Evolutionary conservation across 345 rosid genomes (phyloP).

Genomic region (Arabidopsis thaliana): DNA sequence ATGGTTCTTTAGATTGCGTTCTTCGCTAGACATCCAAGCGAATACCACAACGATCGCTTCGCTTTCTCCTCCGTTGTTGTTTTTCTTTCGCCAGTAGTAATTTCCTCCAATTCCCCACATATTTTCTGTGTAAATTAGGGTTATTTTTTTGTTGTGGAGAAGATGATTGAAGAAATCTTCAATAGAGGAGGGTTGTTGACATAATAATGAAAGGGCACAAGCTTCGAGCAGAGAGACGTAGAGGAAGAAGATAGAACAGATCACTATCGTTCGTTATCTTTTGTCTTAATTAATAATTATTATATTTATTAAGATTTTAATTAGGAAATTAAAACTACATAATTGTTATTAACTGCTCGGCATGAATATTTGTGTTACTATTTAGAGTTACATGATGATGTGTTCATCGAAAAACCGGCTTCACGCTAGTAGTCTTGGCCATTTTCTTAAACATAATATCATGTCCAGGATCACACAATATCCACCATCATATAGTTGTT

Average conservation of each 20-base stretch:
- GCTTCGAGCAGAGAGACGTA: slow-evolving; percentile 44
- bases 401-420: no score
- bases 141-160: background rate
- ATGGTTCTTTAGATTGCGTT: slow-evolving; percentile 68
- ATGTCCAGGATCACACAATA: no score
- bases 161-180: background rate
- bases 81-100: slow-evolving; percentile 72
- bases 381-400: no score
- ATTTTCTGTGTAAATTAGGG: slow-evolving; percentile 22
- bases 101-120: slow-evolving; percentile 93
- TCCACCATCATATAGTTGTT: no score
- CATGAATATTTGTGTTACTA: no score
- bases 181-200: background rate
- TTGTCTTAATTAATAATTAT: background rate
- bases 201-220: slow-evolving; percentile 31
- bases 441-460: no score
- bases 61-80: slow-evolving; percentile 44
- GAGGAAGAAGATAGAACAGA: slow-evolving; percentile 38
- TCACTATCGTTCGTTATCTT: slow-evolving; percentile 37
- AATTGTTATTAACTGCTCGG: no score
- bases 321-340: no score
- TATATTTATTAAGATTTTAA: no score
- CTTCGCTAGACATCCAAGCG: slow-evolving; percentile 91
- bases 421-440: no score
- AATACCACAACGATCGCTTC: slow-evolving; percentile 76